Percentiles rank a stretch among this genome's conserved stretches.
phyloP scores from a whole-genome alignment of 139 green algal species.

The Volvox africanus region DNA sequence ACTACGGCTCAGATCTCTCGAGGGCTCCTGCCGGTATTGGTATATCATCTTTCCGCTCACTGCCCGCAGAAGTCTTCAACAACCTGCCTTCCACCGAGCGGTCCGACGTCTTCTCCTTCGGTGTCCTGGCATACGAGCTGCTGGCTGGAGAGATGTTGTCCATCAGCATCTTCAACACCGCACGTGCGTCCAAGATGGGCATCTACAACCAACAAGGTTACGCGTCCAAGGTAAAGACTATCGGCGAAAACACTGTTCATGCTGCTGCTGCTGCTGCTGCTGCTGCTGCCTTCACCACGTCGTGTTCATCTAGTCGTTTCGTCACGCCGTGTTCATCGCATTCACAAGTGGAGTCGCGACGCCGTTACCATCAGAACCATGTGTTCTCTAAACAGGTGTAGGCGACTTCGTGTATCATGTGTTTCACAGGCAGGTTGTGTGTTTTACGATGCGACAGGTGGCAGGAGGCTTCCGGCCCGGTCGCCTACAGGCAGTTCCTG shows the following conservation, averaged over 20 bases:
- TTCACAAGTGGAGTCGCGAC: too few relatives aligned
- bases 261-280: too few relatives aligned
- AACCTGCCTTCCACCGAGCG: constrained; percentile 28
- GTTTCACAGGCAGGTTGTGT: not conserved
- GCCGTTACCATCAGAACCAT: too few relatives aligned
- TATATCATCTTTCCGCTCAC: not conserved
- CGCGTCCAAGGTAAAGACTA: not conserved
- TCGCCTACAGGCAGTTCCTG: not conserved
- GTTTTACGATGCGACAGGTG: not conserved
- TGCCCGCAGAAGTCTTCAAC: constrained; percentile 14
- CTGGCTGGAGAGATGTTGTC: not conserved
- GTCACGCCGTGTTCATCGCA: too few relatives aligned
- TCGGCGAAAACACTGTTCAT: too few relatives aligned
- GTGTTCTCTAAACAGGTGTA: too few relatives aligned
- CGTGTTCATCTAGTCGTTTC: too few relatives aligned
- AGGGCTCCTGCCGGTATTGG: too few relatives aligned
- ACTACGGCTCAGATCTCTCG: too few relatives aligned
- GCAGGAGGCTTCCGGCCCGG: not conserved
- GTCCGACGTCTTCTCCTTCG: constrained; percentile 33
- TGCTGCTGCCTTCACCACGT: too few relatives aligned
- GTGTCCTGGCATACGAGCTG: constrained; percentile 17
- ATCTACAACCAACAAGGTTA: not conserved
- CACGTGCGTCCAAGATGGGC: constrained; percentile 14
- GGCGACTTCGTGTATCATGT: too few relatives aligned
- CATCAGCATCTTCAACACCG: constrained; percentile 31